Percentiles rank a stretch among this genome's conserved stretches.
These are phyloP conservation scores for Tephrocybe sp. DNA, from an alignment of 768 basidiomycete genomes.

Conservation along the genomic window DNA sequence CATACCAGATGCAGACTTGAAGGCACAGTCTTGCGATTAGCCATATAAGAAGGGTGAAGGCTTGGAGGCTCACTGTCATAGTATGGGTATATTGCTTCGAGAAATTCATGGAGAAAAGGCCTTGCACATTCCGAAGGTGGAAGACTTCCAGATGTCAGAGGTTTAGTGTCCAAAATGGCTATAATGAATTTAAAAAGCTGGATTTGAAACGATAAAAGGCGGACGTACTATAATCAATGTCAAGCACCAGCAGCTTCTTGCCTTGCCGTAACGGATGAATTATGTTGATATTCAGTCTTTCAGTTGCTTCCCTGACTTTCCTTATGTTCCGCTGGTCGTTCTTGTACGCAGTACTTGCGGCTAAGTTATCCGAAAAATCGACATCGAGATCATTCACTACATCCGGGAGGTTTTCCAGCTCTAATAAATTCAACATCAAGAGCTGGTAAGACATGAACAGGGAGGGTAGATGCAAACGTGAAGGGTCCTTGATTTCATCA, in stretches of 20 bases:
- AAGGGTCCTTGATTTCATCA: slow-evolving; percentile 80
- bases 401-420: slow-evolving; percentile 63
- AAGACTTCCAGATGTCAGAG: slow-evolving; percentile 75
- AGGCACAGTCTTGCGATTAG: background rate
- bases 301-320: slow-evolving; percentile 72
- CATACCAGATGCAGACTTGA: slow-evolving; percentile 76
- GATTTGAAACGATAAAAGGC: background rate
- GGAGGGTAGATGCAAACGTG: slow-evolving; percentile 35
- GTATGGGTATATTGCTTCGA: slow-evolving; percentile 73
- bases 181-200: slow-evolving; percentile 5
- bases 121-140: slow-evolving; percentile 81
- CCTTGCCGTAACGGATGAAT: slow-evolving; percentile 75
- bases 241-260: slow-evolving; percentile 81
- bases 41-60: background rate
- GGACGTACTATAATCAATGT: slow-evolving; percentile 80
- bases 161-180: slow-evolving; percentile 86
- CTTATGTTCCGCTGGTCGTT: slow-evolving; percentile 81
- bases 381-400: slow-evolving; percentile 81
- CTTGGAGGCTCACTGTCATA: slow-evolving; percentile 61
- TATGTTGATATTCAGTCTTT: slow-evolving; percentile 61
- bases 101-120: slow-evolving; percentile 80
- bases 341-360: slow-evolving; percentile 56
- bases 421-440: slow-evolving; percentile 28
- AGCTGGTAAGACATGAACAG: background rate
- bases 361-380: slow-evolving; percentile 64